Evolutionary conservation across 2,329 filamentous ascomycete species (phyloP).

Genomic region (Aspergillus sp.): DNA sequence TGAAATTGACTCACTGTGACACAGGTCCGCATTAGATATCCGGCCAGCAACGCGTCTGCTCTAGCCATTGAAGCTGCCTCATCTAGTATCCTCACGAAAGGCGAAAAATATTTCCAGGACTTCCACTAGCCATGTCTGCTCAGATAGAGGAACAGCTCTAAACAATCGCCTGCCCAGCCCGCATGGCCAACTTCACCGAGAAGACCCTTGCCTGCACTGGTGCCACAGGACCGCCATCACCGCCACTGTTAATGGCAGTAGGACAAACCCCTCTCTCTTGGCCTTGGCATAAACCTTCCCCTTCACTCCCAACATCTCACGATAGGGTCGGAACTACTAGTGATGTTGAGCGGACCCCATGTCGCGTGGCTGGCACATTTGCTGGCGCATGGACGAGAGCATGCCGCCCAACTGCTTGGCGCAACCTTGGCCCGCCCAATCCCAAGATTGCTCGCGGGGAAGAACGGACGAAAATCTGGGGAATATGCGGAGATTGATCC

Average conservation of each 20-base stretch:
- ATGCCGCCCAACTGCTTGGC: constrained; percentile 15
- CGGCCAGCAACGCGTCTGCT: too few species aligned
- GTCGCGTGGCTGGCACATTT: constrained; percentile 6
- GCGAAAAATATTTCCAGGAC: too few species aligned
- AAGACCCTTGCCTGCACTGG: background rate
- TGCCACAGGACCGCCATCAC: background rate
- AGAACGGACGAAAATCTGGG: constrained; percentile 9
- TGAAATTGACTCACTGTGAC: too few species aligned
- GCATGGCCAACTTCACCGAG: too few species aligned
- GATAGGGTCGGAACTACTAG: constrained; percentile 1
- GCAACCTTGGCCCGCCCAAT: constrained; percentile 17
- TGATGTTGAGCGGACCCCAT: background rate
- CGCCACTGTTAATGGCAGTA: background rate
- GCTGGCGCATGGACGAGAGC: constrained; percentile 12
- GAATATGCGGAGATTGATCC: constrained; percentile 8
- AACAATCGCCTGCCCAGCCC: too few species aligned
- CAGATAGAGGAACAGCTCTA: too few species aligned
- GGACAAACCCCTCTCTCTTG: background rate
- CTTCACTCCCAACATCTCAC: background rate
- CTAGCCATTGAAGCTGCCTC: too few species aligned
- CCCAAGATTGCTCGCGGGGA: constrained; percentile 16
- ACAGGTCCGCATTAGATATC: too few species aligned
- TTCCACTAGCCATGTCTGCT: too few species aligned
- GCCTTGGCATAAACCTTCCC: constrained; percentile 3
- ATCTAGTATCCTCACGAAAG: too few species aligned